Evolutionary conservation across 371 early-diverging fungal genomes (phyloP), one percentile per base, ranked within the genome.

Genomic region (Mortierella sp.): DNA sequence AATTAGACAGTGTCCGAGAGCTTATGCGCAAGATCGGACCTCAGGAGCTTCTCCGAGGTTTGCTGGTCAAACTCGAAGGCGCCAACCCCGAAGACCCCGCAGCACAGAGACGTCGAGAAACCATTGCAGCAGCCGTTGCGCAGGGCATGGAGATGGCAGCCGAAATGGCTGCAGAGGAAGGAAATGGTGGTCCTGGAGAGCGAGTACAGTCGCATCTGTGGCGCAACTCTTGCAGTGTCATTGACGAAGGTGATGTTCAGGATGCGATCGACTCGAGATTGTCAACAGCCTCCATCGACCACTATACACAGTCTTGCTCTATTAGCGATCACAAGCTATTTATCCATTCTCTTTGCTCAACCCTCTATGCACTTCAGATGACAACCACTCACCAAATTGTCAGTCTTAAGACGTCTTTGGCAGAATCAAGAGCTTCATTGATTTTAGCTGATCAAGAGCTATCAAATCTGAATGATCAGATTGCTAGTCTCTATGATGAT

Each of bases 331-430:
- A 70, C 70, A 81, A 83, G 39, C 51, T 85, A 47, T 72, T 84
- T 51, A 71, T 83, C 12, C 83, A 85, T 35, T 88, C 88, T 16
- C 77, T 90, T 5, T 89, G 89, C 75, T 88, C 91, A 12, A 90
- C 89, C 35, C 72, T 90, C 0, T 89, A 89, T 54, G 87, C 88
- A 8, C 87, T 90, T 62, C 89, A 90, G 77, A 88, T 90, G 77
- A 35, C 75, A 68, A 51, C 87, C 78, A 18, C 86, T 43, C 77
- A 86, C 73, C 77, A 84, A 75, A 62, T 87, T 75, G 58, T 81
- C 67, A 64, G 84, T 83, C 52, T 87, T 80, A 57, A 86, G 87
- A 16, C 87, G 66, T 72, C 70, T 35, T 30, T 68, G 79, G 69
- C 68, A 72, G 63, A 88, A 87, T 51, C 88, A 0, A 86, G 88